Percentiles rank a stretch among this genome's conserved stretches.
Evolutionary conservation across 164 flowering plant species (phyloP).

Genomic region (Santalum album): DNA sequence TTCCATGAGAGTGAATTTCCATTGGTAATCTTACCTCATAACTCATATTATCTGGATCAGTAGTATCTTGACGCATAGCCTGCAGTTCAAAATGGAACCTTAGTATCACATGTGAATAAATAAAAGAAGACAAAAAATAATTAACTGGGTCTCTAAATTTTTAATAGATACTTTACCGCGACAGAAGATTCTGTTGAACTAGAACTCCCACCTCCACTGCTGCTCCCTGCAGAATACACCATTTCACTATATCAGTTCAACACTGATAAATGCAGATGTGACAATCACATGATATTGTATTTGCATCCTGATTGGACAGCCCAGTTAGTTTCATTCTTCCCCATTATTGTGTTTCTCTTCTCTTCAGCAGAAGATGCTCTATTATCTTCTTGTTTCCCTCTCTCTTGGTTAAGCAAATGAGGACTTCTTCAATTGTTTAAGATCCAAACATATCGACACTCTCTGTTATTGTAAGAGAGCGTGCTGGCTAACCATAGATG

Average conservation of each 20-base stretch:
- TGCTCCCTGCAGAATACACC: constrained; percentile 1
- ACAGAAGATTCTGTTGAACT: constrained; percentile 1
- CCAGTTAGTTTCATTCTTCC: too few relatives aligned
- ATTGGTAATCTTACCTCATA: constrained; percentile 18
- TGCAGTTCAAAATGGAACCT: constrained; percentile 5
- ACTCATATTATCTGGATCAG: constrained; percentile 26
- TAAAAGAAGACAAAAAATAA: background rate
- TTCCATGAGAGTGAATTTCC: background rate
- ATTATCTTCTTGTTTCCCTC: too few relatives aligned
- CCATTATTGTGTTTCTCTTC: too few relatives aligned
- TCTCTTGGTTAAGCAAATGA: too few relatives aligned
- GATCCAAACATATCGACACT: too few relatives aligned
- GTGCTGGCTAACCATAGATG: too few relatives aligned
- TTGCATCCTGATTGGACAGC: too few relatives aligned
- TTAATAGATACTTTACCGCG: background rate
- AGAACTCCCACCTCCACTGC: constrained; percentile 2
- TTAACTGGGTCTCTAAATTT: background rate
- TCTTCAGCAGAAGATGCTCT: too few relatives aligned
- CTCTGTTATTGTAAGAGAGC: too few relatives aligned
- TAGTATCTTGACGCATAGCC: constrained; percentile 13
- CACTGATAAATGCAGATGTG: too few relatives aligned
- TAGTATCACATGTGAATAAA: background rate
- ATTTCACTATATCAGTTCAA: background rate
- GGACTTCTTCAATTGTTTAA: too few relatives aligned
- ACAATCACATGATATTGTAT: too few relatives aligned